A percentile compares a stretch with the other conserved stretches of the same genome.
phyloP scores from a whole-genome alignment of 2,329 filamentous ascomycete genomes.

The Trichophyton benhamiae region DNA sequence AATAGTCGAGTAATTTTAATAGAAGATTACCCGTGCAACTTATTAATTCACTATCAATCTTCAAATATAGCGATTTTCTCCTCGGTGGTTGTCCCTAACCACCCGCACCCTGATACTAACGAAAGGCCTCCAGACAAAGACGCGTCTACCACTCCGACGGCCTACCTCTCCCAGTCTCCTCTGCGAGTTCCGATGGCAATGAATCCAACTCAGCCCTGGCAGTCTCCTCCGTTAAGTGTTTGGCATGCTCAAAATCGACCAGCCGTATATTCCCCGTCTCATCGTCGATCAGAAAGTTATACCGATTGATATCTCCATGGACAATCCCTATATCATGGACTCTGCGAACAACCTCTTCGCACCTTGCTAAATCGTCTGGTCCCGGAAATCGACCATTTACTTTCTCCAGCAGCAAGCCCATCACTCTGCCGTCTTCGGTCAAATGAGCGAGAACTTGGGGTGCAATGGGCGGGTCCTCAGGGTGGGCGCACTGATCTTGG shows the following conservation, averaged over 20 bases:
- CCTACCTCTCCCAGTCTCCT: conserved; percentile 4
- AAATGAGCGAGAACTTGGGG: conserved; percentile 7
- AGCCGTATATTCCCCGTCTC: background rate
- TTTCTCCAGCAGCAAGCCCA: conserved; percentile 7
- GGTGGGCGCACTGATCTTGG: background rate
- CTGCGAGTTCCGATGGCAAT: background rate
- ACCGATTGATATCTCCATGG: conserved; percentile 9
- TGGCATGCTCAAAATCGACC: conserved; percentile 5
- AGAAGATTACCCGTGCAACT: too few relatives aligned
- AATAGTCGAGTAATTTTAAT: too few relatives aligned
- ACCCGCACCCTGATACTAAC: too few relatives aligned
- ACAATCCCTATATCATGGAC: conserved; percentile 5
- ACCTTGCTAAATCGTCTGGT: conserved; percentile 1
- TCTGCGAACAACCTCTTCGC: background rate
- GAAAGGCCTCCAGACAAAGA: too few relatives aligned
- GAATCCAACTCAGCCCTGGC: background rate
- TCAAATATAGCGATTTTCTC: too few relatives aligned
- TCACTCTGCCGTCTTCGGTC: conserved; percentile 6
- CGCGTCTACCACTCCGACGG: too few relatives aligned
- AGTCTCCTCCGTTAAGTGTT: background rate
- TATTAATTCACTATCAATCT: too few relatives aligned
- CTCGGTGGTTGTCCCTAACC: too few relatives aligned
- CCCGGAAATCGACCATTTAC: background rate
- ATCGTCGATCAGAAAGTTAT: conserved; percentile 6
- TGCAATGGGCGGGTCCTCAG: background rate